phyloP scores from a whole-genome alignment of 768 basidiomycete species.

The Calocybe gangraenosa region DNA sequence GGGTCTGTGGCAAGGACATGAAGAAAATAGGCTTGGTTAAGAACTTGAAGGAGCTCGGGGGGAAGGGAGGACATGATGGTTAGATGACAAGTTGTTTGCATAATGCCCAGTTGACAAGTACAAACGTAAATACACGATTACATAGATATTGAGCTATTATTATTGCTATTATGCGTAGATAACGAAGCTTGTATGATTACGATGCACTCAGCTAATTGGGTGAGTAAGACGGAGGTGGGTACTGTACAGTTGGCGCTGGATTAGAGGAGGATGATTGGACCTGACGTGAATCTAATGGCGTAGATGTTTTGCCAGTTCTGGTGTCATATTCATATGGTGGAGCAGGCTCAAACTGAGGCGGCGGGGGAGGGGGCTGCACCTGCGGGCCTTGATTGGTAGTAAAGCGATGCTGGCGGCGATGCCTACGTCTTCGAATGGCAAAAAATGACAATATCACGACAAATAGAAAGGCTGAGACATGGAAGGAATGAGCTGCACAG shows the following conservation, averaged over 20 bases:
- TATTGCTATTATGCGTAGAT: too few species aligned
- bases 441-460: conserved; percentile 3
- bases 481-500: neutral
- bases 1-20: conserved; percentile 67
- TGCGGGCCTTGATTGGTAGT: neutral
- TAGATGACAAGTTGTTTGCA: too few species aligned
- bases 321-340: conserved; percentile 12
- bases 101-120: too few species aligned
- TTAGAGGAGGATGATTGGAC: neutral
- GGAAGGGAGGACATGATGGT: conserved; percentile 35
- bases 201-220: too few species aligned
- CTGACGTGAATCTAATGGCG: neutral
- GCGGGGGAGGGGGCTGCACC: neutral
- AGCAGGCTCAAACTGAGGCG: conserved; percentile 11
- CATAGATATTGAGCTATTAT: neutral
- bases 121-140: too few species aligned
- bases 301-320: neutral
- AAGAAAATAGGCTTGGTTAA: conserved; percentile 63
- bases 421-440: conserved; percentile 4
- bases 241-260: conserved; percentile 3
- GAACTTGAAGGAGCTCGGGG: conserved; percentile 46
- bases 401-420: neutral
- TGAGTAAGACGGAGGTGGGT: conserved; percentile 17
- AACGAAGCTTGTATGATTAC: too few species aligned
- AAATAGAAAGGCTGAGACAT: conserved; percentile 1